A percentile compares a stretch with the other conserved stretches of the same genome.
These are phyloP conservation scores for Globisporangium orthogonon DNA, from an alignment of 352 stramenopile species.

Conservation along the genomic window DNA sequence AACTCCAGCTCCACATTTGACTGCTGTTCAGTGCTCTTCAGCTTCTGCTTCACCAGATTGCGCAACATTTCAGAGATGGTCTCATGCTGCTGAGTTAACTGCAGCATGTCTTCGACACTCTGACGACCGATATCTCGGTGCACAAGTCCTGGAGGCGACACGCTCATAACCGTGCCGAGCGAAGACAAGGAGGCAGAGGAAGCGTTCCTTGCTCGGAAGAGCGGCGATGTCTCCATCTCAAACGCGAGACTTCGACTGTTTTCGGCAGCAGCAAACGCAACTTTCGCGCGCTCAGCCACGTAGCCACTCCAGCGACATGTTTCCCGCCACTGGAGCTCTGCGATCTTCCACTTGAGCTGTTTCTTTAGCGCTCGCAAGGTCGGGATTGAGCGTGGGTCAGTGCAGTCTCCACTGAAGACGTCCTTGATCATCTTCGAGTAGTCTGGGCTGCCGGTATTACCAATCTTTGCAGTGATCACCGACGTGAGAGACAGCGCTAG, in stretches of 20 bases:
- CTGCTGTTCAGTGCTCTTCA: slow-evolving; percentile 30
- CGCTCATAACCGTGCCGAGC: slow-evolving; percentile 25
- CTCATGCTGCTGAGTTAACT: slow-evolving; percentile 35
- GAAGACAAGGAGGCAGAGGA: slow-evolving; percentile 33
- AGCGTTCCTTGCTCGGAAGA: slow-evolving; percentile 29
- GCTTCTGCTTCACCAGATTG: slow-evolving; percentile 27
- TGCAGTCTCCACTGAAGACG: not conserved
- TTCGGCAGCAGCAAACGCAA: slow-evolving; percentile 35
- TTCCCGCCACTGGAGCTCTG: slow-evolving; percentile 45
- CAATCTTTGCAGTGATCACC: slow-evolving; percentile 38
- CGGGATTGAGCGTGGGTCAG: slow-evolving; percentile 22
- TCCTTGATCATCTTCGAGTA: slow-evolving; percentile 28
- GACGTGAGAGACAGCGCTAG: slow-evolving; percentile 23
- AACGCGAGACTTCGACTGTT: slow-evolving; percentile 22
- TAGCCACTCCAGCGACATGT: slow-evolving; percentile 49
- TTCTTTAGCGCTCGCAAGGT: slow-evolving; percentile 38
- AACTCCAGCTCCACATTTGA: slow-evolving; percentile 69
- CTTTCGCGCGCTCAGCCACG: slow-evolving; percentile 32
- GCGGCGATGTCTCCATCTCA: slow-evolving; percentile 39
- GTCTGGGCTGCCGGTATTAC: slow-evolving; percentile 27
- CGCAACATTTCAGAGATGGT: slow-evolving; percentile 34
- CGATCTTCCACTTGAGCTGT: slow-evolving; percentile 63
- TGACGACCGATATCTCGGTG: slow-evolving; percentile 34
- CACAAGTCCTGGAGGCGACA: slow-evolving; percentile 24
- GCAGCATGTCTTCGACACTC: slow-evolving; percentile 39